Conservation (phyloP, 768 basidiomycete species). For the Trametes elegans region DNA sequence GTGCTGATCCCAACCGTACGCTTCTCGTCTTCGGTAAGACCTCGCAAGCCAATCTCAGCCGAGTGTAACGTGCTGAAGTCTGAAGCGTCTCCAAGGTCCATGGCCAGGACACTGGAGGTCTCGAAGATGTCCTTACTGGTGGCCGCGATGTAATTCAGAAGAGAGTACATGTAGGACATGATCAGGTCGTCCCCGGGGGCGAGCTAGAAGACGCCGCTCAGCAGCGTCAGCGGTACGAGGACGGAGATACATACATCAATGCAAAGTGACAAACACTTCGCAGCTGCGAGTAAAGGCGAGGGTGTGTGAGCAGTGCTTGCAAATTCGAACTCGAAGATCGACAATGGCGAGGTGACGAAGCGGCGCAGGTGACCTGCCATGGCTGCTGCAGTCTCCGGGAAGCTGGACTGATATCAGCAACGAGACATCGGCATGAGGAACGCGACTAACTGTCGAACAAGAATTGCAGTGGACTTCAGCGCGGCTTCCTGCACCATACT, state of each 20-base stretch:
- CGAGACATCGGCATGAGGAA: background rate
- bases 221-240: background rate
- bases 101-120: constrained; percentile 41
- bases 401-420: constrained; percentile 43
- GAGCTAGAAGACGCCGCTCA: constrained; percentile 43
- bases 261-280: constrained; percentile 87
- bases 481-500: constrained; percentile 88
- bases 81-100: constrained; percentile 26
- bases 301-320: constrained; percentile 69
- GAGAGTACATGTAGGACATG: constrained; percentile 95
- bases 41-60: constrained; percentile 60
- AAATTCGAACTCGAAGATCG: constrained; percentile 87
- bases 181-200: constrained; percentile 85
- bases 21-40: constrained; percentile 81
- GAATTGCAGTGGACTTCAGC: constrained; percentile 76
- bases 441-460: constrained; percentile 74
- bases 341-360: constrained; percentile 84
- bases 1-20: constrained; percentile 85
- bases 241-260: constrained; percentile 56
- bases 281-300: constrained; percentile 78
- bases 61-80: constrained; percentile 55
- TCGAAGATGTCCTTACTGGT: constrained; percentile 77
- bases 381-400: constrained; percentile 71
- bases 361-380: constrained; percentile 80
- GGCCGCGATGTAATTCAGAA: constrained; percentile 87